Base-by-base conservation (phyloP, 148 eudicot species). In the Rhododendron simsii region DNA sequence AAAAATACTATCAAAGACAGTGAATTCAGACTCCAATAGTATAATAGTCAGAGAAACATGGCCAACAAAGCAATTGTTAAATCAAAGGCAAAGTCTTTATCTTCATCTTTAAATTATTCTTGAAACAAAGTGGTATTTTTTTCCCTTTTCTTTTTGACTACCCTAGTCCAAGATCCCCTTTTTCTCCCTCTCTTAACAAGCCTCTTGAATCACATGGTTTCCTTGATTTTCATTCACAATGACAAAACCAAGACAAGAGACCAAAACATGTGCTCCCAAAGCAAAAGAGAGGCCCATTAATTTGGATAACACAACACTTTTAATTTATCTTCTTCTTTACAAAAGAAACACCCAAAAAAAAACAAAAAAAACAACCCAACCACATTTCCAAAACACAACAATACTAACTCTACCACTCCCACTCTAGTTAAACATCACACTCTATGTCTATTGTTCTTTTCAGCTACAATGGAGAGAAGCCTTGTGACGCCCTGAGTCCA, bases 401-500 rank as follows among this genome's bases (percentile, higher is more conserved):
- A 75, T 20, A 71, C 8, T 39, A 41, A 41, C 1, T 41, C 74
- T 41, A 82, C 84, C 74, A 82, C 74, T 23, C 75, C 5, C 75
- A 21, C 6, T 23, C 18, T 33, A 71, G 18, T 15, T 18, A 81
- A 39, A 82, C 75, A 20, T 82, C 74, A 82, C 26, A 61, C 65
- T 82, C 84, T 82, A 53, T 81, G 84, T 82, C 84, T 82, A 33
- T 63, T 59, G 53, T 77, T 67, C 73, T 80, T 89, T 84, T 85
- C 73, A 80, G 74, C 84, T 39, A 94, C 94, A 26, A 90, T 47
- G 35, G 90, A 61, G 20, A 97, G 92, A 45, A 97, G 93, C 87
- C 95, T 93, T 0, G 96, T 93, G 47, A 95, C 99, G 7, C 99
- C 99, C 65, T 93, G 96, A 37, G 98, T 93, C 98, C 99, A 97